Evolutionary conservation across 169 alveolate species (phyloP), one percentile per base, ranked within the genome.

Genomic region (Cyclospora cayetanensis): DNA sequence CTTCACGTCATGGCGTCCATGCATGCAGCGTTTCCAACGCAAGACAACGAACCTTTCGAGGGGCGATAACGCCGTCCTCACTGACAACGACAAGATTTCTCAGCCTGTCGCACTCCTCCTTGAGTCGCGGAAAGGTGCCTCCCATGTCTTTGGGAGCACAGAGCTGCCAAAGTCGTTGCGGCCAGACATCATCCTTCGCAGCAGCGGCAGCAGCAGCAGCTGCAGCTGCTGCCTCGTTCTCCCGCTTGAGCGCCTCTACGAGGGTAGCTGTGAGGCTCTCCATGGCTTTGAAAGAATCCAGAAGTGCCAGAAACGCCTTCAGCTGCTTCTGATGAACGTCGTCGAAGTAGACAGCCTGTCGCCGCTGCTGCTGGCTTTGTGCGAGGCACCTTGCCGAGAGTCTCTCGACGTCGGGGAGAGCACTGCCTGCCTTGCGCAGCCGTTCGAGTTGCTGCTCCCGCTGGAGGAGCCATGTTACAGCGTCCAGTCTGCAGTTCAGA

Each of bases 401-500:
- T 25, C 98, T 94, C 89, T 97, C 98, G 74, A 97, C 92, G 84
- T 97, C 98, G 0, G 98, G 98, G 37, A 46, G 42, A 3, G 41
- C 60, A 1, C 39, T 25, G 34, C 37, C 63, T 74, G 29, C 77
- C 50, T 72, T 68, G 34, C 86, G 60, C 34, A 90, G 12, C n/a
- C n/a, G 27, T 31, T 12, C 84, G n/a, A 72, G 93, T 90, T 94
- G 97, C 91, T 29, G 95, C 88, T 46, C 93, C 85, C 5, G 98
- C 94, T 39, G 18, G 20, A 20, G 11, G 22, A 91, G 55, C 94
- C 98, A 99, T 15, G 95, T 98, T 4, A 99, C 99, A 11, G 98
- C 96, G 90, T 96, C 98, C 55, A 97, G 95, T 80, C 99, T 96
- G 15, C 95, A 98, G 89, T 97, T 95, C 18, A 98, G 97, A 72